These are phyloP conservation scores for Penicillium sp. DNA, from an alignment of 2,329 filamentous ascomycete genomes.

Conservation along the genomic window DNA sequence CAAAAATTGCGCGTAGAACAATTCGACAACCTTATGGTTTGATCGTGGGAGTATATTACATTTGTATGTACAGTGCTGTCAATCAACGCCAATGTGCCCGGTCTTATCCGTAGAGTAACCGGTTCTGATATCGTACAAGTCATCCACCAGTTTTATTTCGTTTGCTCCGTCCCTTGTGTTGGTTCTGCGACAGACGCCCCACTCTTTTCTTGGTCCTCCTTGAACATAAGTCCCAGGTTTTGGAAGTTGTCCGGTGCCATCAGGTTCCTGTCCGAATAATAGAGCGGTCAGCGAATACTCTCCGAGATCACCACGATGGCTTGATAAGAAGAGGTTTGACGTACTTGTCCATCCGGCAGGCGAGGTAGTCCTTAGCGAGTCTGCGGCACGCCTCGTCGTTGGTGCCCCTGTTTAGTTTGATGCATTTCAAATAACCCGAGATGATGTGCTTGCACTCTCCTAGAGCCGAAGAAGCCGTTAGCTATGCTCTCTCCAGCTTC, in stretches of 20 bases:
- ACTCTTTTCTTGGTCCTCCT: constrained; percentile 32
- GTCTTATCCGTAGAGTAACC: constrained; percentile 1
- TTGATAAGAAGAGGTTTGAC: constrained; percentile 28
- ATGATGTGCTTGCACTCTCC: constrained; percentile 93
- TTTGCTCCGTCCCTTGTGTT: constrained; percentile 7
- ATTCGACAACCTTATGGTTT: not conserved
- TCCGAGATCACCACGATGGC: not conserved
- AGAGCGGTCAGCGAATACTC: not conserved
- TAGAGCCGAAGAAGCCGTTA: constrained; percentile 33
- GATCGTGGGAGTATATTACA: constrained; percentile 6
- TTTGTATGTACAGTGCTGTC: constrained; percentile 20
- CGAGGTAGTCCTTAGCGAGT: constrained; percentile 81
- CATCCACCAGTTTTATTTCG: constrained; percentile 8
- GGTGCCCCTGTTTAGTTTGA: constrained; percentile 75
- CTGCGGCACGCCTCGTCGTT: constrained; percentile 82
- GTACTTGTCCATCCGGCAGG: constrained; percentile 91
- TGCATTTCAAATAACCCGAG: constrained; percentile 76
- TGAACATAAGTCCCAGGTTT: constrained; percentile 75
- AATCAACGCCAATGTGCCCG: constrained; percentile 13
- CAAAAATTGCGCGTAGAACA: no score
- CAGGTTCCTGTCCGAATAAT: constrained; percentile 60
- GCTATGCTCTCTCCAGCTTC: not conserved
- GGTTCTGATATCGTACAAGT: constrained; percentile 19
- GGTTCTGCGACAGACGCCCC: constrained; percentile 1
- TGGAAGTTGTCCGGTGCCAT: constrained; percentile 96